These are phyloP conservation scores for Toxicodendron radicans DNA, from an alignment of 345 rosid genomes.

Conservation along the genomic window DNA sequence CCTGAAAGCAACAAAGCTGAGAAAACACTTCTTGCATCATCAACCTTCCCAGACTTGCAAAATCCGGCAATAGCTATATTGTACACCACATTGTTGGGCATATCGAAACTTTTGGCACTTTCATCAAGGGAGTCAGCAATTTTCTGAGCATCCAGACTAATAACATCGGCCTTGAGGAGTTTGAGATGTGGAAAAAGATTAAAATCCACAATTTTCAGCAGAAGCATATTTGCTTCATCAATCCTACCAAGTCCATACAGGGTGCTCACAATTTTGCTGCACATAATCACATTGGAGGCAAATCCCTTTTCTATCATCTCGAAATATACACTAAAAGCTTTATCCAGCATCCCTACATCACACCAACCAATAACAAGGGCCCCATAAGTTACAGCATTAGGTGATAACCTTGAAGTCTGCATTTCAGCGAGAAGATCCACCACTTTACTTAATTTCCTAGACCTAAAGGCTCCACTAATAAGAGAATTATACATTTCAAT, in stretches of 20 bases:
- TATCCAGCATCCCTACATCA: constrained; percentile 57
- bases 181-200: constrained; percentile 39
- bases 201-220: constrained; percentile 57
- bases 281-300: constrained; percentile 50
- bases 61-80: constrained; percentile 67
- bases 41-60: constrained; percentile 64
- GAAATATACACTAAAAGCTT: constrained; percentile 52
- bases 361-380: constrained; percentile 68
- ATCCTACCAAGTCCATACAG: constrained; percentile 54
- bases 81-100: constrained; percentile 57
- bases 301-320: constrained; percentile 67
- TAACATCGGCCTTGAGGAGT: constrained; percentile 24
- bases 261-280: constrained; percentile 65
- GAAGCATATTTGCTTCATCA: constrained; percentile 63
- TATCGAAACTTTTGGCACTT: constrained; percentile 40
- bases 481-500: constrained; percentile 69
- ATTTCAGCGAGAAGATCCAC: constrained; percentile 51
- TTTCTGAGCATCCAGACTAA: constrained; percentile 39
- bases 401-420: constrained; percentile 37
- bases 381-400: constrained; percentile 60
- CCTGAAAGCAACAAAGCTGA: constrained; percentile 41
- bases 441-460: constrained; percentile 38
- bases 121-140: constrained; percentile 42
- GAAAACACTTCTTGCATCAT: constrained; percentile 55
- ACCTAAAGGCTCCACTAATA: constrained; percentile 51